Conservation (phyloP, 257 asterid genomes). For the Linderniella brevidens region DNA sequence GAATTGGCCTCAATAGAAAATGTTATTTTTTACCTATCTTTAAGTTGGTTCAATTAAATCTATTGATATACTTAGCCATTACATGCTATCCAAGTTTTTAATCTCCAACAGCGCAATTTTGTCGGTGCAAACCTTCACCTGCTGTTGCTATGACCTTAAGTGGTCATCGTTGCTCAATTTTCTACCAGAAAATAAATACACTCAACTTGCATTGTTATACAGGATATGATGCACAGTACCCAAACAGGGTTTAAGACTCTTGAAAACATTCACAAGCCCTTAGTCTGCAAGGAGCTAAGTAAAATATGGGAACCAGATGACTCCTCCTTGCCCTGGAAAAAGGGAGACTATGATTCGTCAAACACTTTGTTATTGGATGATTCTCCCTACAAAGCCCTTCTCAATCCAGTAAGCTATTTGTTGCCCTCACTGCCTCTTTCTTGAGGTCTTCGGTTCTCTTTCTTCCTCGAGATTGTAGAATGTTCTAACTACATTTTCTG, state of each 20-base stretch:
- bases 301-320: constrained; percentile 51
- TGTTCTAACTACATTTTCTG: constrained; percentile 8
- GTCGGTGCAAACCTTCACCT: too few relatives aligned
- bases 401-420: constrained; percentile 57
- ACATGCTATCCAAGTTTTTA: too few relatives aligned
- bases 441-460: constrained; percentile 6
- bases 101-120: too few relatives aligned
- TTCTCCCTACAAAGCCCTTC: constrained; percentile 94
- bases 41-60: neutral
- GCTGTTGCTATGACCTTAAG: too few relatives aligned
- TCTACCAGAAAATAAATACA: neutral
- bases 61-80: neutral
- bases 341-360: constrained; percentile 62
- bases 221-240: constrained; percentile 64
- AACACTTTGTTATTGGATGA: constrained; percentile 79
- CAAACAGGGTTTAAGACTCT: constrained; percentile 51
- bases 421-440: neutral
- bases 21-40: neutral
- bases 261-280: constrained; percentile 59
- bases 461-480: constrained; percentile 3
- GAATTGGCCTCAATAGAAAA: neutral
- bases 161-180: constrained; percentile 1
- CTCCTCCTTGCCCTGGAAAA: constrained; percentile 53
- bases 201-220: constrained; percentile 13
- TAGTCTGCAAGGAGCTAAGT: constrained; percentile 73